Base-by-base conservation (phyloP, 2,329 filamentous ascomycete species). In the Kalaharituber pfeilii region DNA sequence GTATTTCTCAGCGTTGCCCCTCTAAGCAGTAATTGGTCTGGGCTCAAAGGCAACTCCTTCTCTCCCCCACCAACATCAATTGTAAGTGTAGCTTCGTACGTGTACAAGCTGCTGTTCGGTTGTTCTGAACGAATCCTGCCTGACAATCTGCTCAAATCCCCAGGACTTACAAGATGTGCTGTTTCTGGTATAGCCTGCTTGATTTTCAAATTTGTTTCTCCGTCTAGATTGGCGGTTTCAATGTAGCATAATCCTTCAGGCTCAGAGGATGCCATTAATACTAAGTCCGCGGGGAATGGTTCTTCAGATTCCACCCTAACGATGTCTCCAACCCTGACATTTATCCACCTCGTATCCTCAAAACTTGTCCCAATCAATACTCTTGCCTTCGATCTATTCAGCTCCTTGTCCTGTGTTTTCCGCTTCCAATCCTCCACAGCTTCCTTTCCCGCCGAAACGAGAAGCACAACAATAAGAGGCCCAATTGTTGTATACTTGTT, bases 171-270 rank as follows among this genome's bases (percentile, higher is more conserved):
- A 66, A 95, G 75, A 57, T 83, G 75, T 13, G 84, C 81, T 0
- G 91, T 98, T 71, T 98, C 91, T 0, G 91, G 89, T 53, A 95
- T 81, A 1, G 81, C 89, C 71, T 98, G 91, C 71, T 98, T 98
- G 71, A 98, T 94, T 71, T 98, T 98, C 62, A 98, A 72, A 67
- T 98, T 98, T 20, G 91, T 98, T 70, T 98, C 91, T 62, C 91
- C 91, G 64, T 98, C 91, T 56, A 98, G 73, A 66, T 98, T 98
- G 24, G 91, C 89, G 1, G 91, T 98, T 71, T 98, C 91, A 66
- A 98, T 96, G 67, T 98, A 98, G 70, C 91, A 98, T 54, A 98
- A 72, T 63, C 91, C 91, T 71, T 98, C 91, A 1, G 91, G 93
- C 67, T 98, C 93, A 5, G 91, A 96, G 65, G 86, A 94, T 7